Evolutionary conservation across 176 grass and related monocot species (phyloP), one percentile per base, ranked within the genome.

Genomic region (Oryza nivara): DNA sequence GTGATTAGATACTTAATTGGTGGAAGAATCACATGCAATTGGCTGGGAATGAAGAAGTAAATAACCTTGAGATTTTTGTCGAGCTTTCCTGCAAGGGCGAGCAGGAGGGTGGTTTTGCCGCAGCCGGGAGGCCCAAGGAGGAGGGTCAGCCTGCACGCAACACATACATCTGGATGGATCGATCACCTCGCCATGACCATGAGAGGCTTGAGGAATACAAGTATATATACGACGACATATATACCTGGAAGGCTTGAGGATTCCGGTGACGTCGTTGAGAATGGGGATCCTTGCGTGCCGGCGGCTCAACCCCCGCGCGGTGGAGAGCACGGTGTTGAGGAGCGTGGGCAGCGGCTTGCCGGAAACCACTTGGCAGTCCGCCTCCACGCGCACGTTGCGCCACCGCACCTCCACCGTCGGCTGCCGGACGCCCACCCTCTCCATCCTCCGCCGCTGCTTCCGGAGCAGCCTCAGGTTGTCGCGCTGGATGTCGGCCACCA

Each of bases 391-490:
- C 19, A 94, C 46, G 72, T 89, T 72, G 44, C 70, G 65, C 83
- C 87, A 94, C 13, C 83, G 79, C 41, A 94, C 89, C 83, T 94
- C 89, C 58, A 91, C 36, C 87, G 89, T 91, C n/a, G 92, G 83
- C 67, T 80, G 70, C 22, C 82, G 73, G 20, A 94, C 92, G 81
- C 86, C 85, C 49, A 92, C 36, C 90, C 76, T 75, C 69, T 94
- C 92, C 79, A 94, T 94, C 52, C 94, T 82, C 23, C 60, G 78
- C 28, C 92, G 92, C 86, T 94, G 94, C 83, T 94, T 84, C 9
- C 91, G 79, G 73, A 97, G 84, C 76, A 97, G 75, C 5, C 52
- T 86, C 48, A 90, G 90, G 83, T 97, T 97, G 65, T 97, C 92
- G 1, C 72, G 56, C n/a, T 77, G 87, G 36, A 94, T 87, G 73